Evolutionary conservation across 768 basidiomycete genomes (phyloP).

Genomic region (Amanita pseudoporphyria): DNA sequence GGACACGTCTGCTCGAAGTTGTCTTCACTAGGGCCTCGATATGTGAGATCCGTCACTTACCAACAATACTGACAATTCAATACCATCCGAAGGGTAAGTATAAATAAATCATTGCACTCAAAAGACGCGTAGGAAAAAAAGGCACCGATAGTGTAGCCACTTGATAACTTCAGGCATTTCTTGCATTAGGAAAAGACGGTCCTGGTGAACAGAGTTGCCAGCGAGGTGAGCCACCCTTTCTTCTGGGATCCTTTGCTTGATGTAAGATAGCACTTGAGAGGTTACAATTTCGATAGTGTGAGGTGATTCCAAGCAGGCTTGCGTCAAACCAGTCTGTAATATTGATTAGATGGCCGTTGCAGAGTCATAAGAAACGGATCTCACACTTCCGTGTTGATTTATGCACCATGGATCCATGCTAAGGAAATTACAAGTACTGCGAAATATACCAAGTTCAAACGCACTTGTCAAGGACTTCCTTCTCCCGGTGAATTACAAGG

Average conservation of each 20-base stretch:
- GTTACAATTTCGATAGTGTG: slow-evolving; percentile 53
- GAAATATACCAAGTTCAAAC: slow-evolving; percentile 12
- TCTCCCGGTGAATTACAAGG: slow-evolving; percentile 68
- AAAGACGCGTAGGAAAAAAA: slow-evolving; percentile 4
- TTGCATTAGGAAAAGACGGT: slow-evolving; percentile 59
- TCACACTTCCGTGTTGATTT: slow-evolving; percentile 66
- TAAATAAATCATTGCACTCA: not conserved
- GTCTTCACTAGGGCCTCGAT: not conserved
- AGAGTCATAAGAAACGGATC: slow-evolving; percentile 13
- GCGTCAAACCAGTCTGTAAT: slow-evolving; percentile 68
- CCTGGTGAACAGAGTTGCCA: slow-evolving; percentile 81
- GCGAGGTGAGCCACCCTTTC: slow-evolving; percentile 60
- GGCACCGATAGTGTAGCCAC: slow-evolving; percentile 74
- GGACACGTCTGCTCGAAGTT: slow-evolving; percentile 55
- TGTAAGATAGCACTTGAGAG: slow-evolving; percentile 57
- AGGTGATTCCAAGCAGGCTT: slow-evolving; percentile 67
- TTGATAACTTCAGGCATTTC: slow-evolving; percentile 78
- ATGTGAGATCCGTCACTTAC: slow-evolving; percentile 28
- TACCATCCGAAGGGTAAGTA: too few relatives aligned
- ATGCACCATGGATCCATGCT: slow-evolving; percentile 91
- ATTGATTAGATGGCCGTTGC: not conserved
- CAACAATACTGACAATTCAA: slow-evolving; percentile 51
- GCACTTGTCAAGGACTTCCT: slow-evolving; percentile 58
- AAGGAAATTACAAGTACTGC: not conserved
- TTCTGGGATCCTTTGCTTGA: slow-evolving; percentile 78